A percentile compares a stretch with the other conserved stretches of the same genome.
Conservation (phyloP, 345 rosid genomes). For the Noccaea bulbosa region DNA sequence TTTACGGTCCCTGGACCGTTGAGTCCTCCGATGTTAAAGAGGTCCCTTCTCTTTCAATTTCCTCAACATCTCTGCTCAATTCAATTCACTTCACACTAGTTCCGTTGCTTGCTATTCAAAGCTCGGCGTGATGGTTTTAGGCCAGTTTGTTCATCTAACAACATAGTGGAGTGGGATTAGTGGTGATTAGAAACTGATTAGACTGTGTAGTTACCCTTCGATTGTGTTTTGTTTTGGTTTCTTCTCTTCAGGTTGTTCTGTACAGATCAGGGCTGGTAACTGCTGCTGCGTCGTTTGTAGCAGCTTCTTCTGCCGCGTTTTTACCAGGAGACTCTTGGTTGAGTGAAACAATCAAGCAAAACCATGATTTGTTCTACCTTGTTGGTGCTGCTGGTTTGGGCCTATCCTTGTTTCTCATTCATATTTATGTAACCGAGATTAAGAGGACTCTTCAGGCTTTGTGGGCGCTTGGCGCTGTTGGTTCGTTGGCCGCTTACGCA, state of each 20-base stretch:
- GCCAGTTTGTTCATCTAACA: too few species aligned
- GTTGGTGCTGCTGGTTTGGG: constrained; percentile 87
- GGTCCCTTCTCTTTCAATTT: constrained; percentile 45
- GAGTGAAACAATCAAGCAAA: constrained; percentile 58
- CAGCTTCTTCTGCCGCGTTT: constrained; percentile 79
- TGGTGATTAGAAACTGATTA: neutral
- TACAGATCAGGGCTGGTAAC: constrained; percentile 88
- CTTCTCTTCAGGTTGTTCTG: constrained; percentile 64
- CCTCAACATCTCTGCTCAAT: neutral
- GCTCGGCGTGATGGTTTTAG: too few species aligned
- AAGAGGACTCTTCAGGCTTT: constrained; percentile 93
- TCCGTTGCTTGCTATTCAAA: too few species aligned
- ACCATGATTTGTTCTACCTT: constrained; percentile 64
- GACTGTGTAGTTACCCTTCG: neutral
- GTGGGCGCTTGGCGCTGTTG: constrained; percentile 79
- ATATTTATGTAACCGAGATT: constrained; percentile 89
- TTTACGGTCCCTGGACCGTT: constrained; percentile 84
- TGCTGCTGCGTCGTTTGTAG: constrained; percentile 75
- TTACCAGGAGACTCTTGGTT: constrained; percentile 56
- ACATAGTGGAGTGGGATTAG: too few species aligned
- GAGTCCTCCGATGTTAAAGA: constrained; percentile 83
- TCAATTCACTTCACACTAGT: neutral
- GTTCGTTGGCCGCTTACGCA: constrained; percentile 66
- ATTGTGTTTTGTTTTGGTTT: neutral
- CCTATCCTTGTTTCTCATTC: constrained; percentile 72